Evolutionary conservation across 169 alveolate genomes (phyloP).

Genomic region (Babesia microti): DNA sequence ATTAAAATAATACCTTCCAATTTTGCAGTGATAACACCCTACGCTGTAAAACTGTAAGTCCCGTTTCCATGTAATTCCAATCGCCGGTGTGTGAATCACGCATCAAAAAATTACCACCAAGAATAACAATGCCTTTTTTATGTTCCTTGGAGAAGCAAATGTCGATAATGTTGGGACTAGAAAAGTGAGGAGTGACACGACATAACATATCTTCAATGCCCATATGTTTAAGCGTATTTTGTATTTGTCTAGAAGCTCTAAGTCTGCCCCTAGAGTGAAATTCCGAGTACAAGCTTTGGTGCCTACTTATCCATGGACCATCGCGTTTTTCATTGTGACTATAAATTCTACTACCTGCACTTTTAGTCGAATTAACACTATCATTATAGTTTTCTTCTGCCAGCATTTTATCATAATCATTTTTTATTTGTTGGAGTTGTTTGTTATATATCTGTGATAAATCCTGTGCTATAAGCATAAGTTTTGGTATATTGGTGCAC

Average conservation of each 20-base stretch:
- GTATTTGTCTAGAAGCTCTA: conserved; percentile 26
- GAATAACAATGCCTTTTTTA: conserved; percentile 40
- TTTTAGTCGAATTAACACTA: too few relatives aligned
- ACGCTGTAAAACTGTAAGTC: conserved; percentile 33
- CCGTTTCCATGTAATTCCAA: conserved; percentile 39
- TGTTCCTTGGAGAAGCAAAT: conserved; percentile 32
- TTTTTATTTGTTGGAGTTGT: too few relatives aligned
- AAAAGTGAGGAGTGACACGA: conserved; percentile 37
- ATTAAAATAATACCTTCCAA: conserved; percentile 23
- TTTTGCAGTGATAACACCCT: conserved; percentile 10
- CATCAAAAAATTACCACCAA: conserved; percentile 39
- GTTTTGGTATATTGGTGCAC: too few relatives aligned
- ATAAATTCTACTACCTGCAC: too few relatives aligned
- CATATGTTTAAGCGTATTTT: conserved; percentile 24
- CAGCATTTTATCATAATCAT: too few relatives aligned
- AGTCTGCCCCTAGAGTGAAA: too few relatives aligned
- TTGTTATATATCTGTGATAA: too few relatives aligned
- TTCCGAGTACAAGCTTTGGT: too few relatives aligned
- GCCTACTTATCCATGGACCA: too few relatives aligned
- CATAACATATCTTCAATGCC: conserved; percentile 32
- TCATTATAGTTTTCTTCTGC: too few relatives aligned
- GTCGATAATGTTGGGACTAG: conserved; percentile 42
- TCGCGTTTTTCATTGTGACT: too few relatives aligned
- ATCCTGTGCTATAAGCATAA: too few relatives aligned
- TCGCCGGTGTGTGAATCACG: conserved; percentile 32